These are phyloP conservation scores for Coffea canephora DNA, from an alignment of 257 asterid genomes.

Conservation along the genomic window DNA sequence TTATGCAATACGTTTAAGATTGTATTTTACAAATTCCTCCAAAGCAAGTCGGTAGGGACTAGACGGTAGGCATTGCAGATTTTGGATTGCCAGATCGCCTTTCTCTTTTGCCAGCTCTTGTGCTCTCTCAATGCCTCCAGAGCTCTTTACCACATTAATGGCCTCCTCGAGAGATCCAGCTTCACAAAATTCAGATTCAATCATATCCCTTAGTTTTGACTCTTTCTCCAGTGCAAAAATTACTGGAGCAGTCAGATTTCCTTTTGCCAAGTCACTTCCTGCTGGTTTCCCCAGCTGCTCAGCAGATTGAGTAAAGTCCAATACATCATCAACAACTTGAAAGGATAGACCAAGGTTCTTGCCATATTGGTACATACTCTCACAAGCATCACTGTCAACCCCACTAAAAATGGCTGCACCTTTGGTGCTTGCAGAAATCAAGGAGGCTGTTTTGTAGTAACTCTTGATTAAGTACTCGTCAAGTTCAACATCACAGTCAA, in stretches of 20 bases:
- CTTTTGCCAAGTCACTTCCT: constrained; percentile 79
- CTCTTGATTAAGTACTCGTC: constrained; percentile 89
- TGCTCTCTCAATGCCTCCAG: constrained; percentile 76
- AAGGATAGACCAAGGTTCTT: constrained; percentile 87
- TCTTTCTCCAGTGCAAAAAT: constrained; percentile 76
- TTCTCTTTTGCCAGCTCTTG: constrained; percentile 72
- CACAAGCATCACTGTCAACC: constrained; percentile 43
- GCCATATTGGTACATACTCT: constrained; percentile 84
- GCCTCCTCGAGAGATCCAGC: constrained; percentile 82
- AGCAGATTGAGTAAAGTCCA: constrained; percentile 91
- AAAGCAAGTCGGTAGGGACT: constrained; percentile 55
- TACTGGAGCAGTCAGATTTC: constrained; percentile 85
- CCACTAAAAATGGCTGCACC: constrained; percentile 91
- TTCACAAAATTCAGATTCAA: constrained; percentile 78
- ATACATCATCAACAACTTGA: constrained; percentile 84
- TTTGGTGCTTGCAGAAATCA: constrained; percentile 91
- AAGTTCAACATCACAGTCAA: constrained; percentile 76
- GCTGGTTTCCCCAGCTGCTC: constrained; percentile 94
- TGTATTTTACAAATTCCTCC: constrained; percentile 72
- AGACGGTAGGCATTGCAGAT: constrained; percentile 60
- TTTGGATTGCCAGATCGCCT: constrained; percentile 61
- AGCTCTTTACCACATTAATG: constrained; percentile 52
- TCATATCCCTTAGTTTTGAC: constrained; percentile 62
- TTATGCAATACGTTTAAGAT: constrained; percentile 70
- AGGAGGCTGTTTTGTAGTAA: constrained; percentile 90